Evolutionary conservation across 1,139 yeast species (phyloP), one percentile per base, ranked within the genome.

Genomic region (Diutina pseudorugosa): DNA sequence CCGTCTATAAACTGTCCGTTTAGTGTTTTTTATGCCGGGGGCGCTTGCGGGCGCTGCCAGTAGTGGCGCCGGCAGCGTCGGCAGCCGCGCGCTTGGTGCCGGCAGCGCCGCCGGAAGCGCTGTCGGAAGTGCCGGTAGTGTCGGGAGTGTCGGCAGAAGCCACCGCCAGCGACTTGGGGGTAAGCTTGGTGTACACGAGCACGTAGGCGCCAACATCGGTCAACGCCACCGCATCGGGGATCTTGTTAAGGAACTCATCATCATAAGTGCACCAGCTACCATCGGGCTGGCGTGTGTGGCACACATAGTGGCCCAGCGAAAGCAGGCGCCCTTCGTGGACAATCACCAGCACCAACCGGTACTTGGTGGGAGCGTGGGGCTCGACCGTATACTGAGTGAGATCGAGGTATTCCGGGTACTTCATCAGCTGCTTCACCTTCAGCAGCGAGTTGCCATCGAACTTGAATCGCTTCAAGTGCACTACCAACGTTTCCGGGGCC

Each of bases 271-370:
- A 83, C 98, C 98, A 93, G 1, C 84, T 68, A 1, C 89, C 89
- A 65, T 88, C 93, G 1, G 97, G 96, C 65, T 91, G 96, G 57
- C 86, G 79, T 63, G 96, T 88, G 64, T 87, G 90, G 1, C 96
- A 85, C 57, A 90, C 80, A 63, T 93, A 93, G 67, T 93, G 99
- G 5, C 99, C 99, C 7, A 94, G 83, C 50, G 91, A 83, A 14
- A 91, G 82, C 1, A 96, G 86, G 57, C 98, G 77, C 44, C 98
- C 98, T 62, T 89, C 96, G 64, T 93, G 99, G 18, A 90, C 91
- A 56, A 91, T 86, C 20, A 91, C 96, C 19, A 93, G 81, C n/a
- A 80, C 75, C 56, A 93, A 75, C 63, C 83, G 84, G 67, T 93
- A 93, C 54, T 75, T 73, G 47, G 53, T 27, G 9, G 82, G 78